These are phyloP conservation scores for Rhododendron ovatum DNA, from an alignment of 148 eudicot species.

Conservation along the genomic window DNA sequence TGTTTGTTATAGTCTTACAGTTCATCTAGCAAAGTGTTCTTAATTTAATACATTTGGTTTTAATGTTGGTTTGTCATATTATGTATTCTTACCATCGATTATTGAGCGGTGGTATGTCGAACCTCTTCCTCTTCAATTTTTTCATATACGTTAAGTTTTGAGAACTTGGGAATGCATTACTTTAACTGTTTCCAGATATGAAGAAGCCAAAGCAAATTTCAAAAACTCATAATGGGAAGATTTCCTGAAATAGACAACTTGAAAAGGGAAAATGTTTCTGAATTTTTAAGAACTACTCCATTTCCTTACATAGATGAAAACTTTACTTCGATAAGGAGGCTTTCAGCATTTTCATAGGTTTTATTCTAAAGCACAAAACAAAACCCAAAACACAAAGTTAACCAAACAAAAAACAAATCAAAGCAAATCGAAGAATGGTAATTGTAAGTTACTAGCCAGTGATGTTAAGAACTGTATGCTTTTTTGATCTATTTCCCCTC, in stretches of 20 bases:
- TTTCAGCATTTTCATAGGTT: no score
- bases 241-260: no score
- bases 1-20: not conserved
- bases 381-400: no score
- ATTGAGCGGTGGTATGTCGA: not conserved
- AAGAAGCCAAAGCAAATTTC: constrained; percentile 50
- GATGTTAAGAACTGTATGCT: constrained; percentile 51
- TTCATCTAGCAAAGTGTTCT: not conserved
- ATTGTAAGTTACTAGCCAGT: constrained; percentile 42
- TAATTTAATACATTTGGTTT: not conserved
- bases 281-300: no score
- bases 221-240: no score
- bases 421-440: no score
- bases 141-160: not conserved
- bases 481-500: constrained; percentile 35
- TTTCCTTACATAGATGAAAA: no score
- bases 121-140: not conserved
- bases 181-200: constrained; percentile 64
- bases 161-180: not conserved
- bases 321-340: no score
- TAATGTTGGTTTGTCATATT: not conserved
- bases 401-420: no score
- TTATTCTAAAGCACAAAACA: no score
- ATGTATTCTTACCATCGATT: not conserved
- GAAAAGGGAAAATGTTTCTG: no score